Evolutionary conservation across 176 grass and related monocot species (phyloP).

Genomic region (Paspalum vaginatum): DNA sequence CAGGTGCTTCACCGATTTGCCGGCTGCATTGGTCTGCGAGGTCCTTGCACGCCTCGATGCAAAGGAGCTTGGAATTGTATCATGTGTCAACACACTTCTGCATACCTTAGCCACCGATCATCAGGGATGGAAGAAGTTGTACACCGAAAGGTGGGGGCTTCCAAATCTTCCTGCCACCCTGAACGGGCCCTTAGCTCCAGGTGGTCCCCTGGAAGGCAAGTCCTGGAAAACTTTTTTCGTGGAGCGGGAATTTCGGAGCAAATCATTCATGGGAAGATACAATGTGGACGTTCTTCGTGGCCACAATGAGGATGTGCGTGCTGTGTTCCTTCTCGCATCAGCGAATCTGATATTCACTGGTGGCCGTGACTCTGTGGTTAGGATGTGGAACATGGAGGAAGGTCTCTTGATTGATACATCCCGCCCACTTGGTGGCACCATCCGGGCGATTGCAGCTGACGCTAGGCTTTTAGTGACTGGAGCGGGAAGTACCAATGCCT

Average conservation of each 20-base stretch:
- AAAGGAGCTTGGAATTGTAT: constrained; percentile 84
- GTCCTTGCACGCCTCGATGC: constrained; percentile 79
- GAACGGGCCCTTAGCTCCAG: constrained; percentile 27
- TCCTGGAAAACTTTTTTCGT: constrained; percentile 88
- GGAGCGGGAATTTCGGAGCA: constrained; percentile 77
- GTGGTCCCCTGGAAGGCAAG: constrained; percentile 41
- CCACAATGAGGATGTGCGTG: constrained; percentile 81
- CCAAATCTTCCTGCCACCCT: constrained; percentile 12
- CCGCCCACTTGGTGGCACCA: constrained; percentile 84
- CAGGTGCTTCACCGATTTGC: constrained; percentile 73
- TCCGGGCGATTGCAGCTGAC: constrained; percentile 83
- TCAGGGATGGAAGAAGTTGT: constrained; percentile 93
- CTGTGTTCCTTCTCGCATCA: constrained; percentile 65
- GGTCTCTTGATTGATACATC: constrained; percentile 73
- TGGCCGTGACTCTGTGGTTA: constrained; percentile 75
- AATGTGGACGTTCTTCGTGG: constrained; percentile 71
- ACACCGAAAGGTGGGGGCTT: constrained; percentile 80
- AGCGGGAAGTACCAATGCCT: constrained; percentile 78
- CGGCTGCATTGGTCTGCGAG: constrained; percentile 70
- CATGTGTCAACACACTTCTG: constrained; percentile 77
- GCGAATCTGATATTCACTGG: constrained; percentile 85
- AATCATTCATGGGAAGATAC: constrained; percentile 81
- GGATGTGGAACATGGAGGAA: constrained; percentile 95
- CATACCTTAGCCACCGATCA: constrained; percentile 76
- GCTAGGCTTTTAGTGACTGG: constrained; percentile 68